These are phyloP conservation scores for Trichophyton equinum DNA, from an alignment of 2,329 filamentous ascomycete species.

Conservation along the genomic window DNA sequence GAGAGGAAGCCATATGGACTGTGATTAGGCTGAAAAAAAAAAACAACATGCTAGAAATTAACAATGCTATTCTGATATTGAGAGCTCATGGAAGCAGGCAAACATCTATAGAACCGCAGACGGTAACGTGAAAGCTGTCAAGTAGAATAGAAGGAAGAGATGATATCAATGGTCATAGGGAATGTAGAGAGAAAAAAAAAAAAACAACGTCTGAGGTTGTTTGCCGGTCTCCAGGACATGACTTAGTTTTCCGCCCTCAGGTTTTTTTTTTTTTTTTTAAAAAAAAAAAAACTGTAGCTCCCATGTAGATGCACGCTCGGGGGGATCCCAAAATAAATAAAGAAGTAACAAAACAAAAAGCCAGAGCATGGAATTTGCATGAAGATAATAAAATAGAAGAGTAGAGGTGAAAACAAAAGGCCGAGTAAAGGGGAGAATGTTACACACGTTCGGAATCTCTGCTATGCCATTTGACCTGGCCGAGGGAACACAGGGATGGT, in stretches of 20 bases:
- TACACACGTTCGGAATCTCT: too few species aligned
- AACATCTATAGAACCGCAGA: not conserved
- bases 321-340: not conserved
- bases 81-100: not conserved
- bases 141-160: not conserved
- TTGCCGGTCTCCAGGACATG: conserved; percentile 4
- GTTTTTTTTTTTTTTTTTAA: not conserved
- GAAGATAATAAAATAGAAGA: not conserved
- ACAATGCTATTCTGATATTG: not conserved
- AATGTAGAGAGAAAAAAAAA: not conserved
- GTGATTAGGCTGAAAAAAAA: too few species aligned
- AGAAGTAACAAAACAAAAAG: not conserved
- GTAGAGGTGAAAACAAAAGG: not conserved
- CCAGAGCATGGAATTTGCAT: not conserved
- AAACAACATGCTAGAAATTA: not conserved
- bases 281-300: not conserved
- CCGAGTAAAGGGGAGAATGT: too few species aligned
- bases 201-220: not conserved
- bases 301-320: conserved; percentile 4
- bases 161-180: not conserved
- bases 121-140: not conserved
- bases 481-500: conserved; percentile 80
- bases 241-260: not conserved
- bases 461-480: conserved; percentile 41
- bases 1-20: too few species aligned